These are phyloP conservation scores for Rosa persica DNA, from an alignment of 306 rosid genomes.

Conservation along the genomic window DNA sequence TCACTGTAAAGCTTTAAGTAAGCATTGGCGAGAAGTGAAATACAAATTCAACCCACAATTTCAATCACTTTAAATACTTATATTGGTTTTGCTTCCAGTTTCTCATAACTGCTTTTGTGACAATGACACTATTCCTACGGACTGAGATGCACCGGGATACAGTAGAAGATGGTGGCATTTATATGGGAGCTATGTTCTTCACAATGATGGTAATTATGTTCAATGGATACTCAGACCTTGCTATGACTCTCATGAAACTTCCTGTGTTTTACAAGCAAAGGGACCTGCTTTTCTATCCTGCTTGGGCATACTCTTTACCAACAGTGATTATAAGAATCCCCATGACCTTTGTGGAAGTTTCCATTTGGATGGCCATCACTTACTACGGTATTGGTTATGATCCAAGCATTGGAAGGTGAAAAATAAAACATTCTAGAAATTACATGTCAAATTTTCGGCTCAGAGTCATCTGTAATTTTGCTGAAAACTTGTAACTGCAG, in stretches of 20 bases:
- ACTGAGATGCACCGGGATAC: conserved; percentile 35
- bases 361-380: conserved; percentile 45
- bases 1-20: background rate
- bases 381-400: conserved; percentile 49
- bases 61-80: background rate
- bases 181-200: conserved; percentile 46
- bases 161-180: conserved; percentile 38
- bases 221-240: conserved; percentile 45
- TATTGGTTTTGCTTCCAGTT: conserved; percentile 29
- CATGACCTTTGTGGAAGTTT: conserved; percentile 36
- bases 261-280: conserved; percentile 58
- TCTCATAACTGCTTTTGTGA: conserved; percentile 25
- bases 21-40: conserved; percentile 7
- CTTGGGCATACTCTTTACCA: conserved; percentile 50
- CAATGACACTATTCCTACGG: conserved; percentile 40
- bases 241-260: conserved; percentile 45
- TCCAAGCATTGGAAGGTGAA: conserved; percentile 42
- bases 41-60: background rate
- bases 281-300: conserved; percentile 48
- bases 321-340: conserved; percentile 44
- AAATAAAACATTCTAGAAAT: background rate
- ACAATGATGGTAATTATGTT: conserved; percentile 34
- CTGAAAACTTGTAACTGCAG: conserved; percentile 21
- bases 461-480: background rate
- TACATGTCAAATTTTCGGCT: background rate